A percentile compares a stretch with the other conserved stretches of the same genome.
Conservation (phyloP, 2,329 filamentous ascomycete species). For the Colletotrichum ledebouriae region DNA sequence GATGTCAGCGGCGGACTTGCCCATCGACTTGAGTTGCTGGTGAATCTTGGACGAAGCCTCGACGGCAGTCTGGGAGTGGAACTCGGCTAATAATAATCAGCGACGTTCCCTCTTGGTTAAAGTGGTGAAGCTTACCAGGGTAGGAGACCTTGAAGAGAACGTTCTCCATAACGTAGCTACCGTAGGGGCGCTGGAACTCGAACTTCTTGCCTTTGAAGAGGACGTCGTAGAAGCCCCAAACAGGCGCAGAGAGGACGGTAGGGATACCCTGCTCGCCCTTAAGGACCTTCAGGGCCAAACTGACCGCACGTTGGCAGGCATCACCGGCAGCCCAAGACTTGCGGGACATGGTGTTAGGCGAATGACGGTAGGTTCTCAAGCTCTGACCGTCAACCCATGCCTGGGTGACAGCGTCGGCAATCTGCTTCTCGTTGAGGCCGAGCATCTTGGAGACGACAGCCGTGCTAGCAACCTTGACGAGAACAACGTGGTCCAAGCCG, state of each 20-base stretch:
- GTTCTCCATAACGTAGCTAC: conserved; percentile 99
- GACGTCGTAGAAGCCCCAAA: conserved; percentile 99
- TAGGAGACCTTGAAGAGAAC: conserved; percentile 99
- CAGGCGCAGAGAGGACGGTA: conserved; percentile 90
- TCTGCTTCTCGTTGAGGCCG: conserved; percentile 89
- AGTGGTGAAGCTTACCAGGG: conserved; percentile 72
- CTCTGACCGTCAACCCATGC: conserved; percentile 98
- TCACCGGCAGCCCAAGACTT: conserved; percentile 99
- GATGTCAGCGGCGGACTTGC: conserved; percentile 94
- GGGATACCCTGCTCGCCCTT: conserved; percentile 92
- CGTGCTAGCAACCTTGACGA: conserved; percentile 96
- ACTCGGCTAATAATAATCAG: conserved; percentile 74
- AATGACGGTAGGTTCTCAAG: conserved; percentile 96
- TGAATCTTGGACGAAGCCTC: conserved; percentile 93
- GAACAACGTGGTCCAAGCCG: conserved; percentile 95
- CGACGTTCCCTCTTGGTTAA: background rate
- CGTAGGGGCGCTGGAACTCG: conserved; percentile 94
- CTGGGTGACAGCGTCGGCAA: conserved; percentile 94
- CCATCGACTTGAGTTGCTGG: conserved; percentile 83
- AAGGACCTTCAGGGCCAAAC: conserved; percentile 89
- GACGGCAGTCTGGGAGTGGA: conserved; percentile 98
- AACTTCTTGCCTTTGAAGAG: conserved; percentile 97
- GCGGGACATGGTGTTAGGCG: conserved; percentile 99
- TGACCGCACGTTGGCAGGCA: conserved; percentile 95
- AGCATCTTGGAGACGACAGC: conserved; percentile 97